A percentile compares a stretch with the other conserved stretches of the same genome.
These are phyloP conservation scores for Elasticomyces elasticus DNA, from an alignment of 495 filamentous ascomycete species.

Conservation along the genomic window DNA sequence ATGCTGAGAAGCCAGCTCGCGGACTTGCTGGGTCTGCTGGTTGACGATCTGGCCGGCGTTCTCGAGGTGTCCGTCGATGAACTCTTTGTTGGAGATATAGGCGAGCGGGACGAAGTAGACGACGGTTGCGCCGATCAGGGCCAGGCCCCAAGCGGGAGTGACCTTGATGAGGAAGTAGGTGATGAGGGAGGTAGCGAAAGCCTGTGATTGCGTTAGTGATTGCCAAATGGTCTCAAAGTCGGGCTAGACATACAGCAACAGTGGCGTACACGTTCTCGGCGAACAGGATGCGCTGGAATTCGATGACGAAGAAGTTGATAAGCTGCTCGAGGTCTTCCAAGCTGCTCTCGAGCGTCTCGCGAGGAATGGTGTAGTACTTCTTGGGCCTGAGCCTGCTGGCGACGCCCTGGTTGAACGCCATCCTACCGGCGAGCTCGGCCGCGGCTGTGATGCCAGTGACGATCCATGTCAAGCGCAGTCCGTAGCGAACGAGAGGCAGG, in stretches of 20 bases:
- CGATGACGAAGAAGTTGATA: conserved; percentile 94
- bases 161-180: conserved; percentile 93
- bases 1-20: conserved; percentile 69
- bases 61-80: conserved; percentile 78
- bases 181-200: conserved; percentile 66
- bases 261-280: conserved; percentile 85
- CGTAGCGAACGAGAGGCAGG: conserved; percentile 75
- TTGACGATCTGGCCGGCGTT: conserved; percentile 61
- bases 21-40: conserved; percentile 72
- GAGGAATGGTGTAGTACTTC: conserved; percentile 84
- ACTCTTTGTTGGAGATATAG: conserved; percentile 86
- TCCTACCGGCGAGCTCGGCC: conserved; percentile 65
- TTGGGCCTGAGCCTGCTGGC: conserved; percentile 78
- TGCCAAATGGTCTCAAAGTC: conserved; percentile 4
- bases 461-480: conserved; percentile 74
- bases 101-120: conserved; percentile 79
- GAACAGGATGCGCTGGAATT: conserved; percentile 89
- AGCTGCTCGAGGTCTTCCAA: conserved; percentile 84
- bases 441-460: conserved; percentile 63
- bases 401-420: conserved; percentile 65
- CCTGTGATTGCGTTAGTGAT: conserved; percentile 38
- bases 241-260: conserved; percentile 53
- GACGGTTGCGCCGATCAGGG: conserved; percentile 63
- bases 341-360: conserved; percentile 67
- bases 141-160: conserved; percentile 85